Evolutionary conservation across 148 eudicot species (phyloP), one percentile per base, ranked within the genome.

Genomic region (Vaccinium myrtillus): DNA sequence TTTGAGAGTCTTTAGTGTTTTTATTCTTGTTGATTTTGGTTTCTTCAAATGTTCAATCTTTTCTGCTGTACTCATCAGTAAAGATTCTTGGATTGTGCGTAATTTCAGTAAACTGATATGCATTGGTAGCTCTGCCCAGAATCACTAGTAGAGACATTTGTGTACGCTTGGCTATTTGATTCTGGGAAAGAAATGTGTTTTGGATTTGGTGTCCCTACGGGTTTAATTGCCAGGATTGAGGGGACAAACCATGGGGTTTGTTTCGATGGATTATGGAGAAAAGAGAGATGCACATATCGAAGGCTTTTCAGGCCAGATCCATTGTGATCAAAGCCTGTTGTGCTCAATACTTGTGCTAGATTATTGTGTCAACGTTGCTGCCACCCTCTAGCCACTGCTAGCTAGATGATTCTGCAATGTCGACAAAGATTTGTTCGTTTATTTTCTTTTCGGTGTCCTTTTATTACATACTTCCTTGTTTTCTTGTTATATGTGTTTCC

Each of bases 281-380:
- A 65, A 43, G 46, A 43, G 46, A 25, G 14, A 23, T 67, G 73
- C 73, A 67, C 73, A 25, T 67, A 67, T 67, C 73, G 73, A 67
- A 67, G 73, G 73, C 13, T 25, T 67, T 67, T 67, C 73, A 67
- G 73, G 73, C 11, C 6, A 3, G 73, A 27, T 67, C 36, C 73
- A 25, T 1, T 5, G 36, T 12, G 73, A 67, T 11, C 16, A 25
- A 67, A 67, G 6, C 81, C 46, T 78, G 61, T 78, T 78, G 81
- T 53, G 63, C 59, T 78, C 59, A 78, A 50, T 50, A 23, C n/a
- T 12, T 53, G 81, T 78, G 81, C 79, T 49, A 76, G 18, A 76
- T 76, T 30, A 48, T 48, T 49, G 12, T 21, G 30, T 76, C 54
- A 4, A 25, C 32, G 1, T 49, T 76, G 79, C 25, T 76, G 18